These are phyloP conservation scores for Dothideomycetes sp. DNA, from an alignment of 2,329 filamentous ascomycete species.

Conservation along the genomic window DNA sequence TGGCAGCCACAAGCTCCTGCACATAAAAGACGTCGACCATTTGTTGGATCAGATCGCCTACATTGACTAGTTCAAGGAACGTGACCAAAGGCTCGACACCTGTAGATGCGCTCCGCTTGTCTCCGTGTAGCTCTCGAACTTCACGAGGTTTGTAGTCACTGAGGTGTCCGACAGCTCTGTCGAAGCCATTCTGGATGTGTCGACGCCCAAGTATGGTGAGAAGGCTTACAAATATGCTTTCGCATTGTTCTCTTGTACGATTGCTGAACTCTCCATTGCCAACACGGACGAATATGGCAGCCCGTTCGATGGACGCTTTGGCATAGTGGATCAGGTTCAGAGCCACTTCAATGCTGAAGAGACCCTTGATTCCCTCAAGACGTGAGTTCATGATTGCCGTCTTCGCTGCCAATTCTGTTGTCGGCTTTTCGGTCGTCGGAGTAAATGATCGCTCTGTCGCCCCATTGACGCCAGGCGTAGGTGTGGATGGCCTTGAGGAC, in stretches of 20 bases:
- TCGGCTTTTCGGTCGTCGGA: slow-evolving; percentile 54
- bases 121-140: slow-evolving; percentile 46
- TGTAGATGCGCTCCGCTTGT: background rate
- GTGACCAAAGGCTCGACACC: slow-evolving; percentile 87
- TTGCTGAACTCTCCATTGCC: slow-evolving; percentile 59
- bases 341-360: slow-evolving; percentile 95
- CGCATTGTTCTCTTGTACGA: slow-evolving; percentile 79
- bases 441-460: slow-evolving; percentile 24
- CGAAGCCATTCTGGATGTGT: slow-evolving; percentile 87
- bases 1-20: slow-evolving; percentile 75
- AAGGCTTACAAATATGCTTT: slow-evolving; percentile 74
- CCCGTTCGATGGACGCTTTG: slow-evolving; percentile 77
- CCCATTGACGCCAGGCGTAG: slow-evolving; percentile 13
- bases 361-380: slow-evolving; percentile 83
- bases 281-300: slow-evolving; percentile 69
- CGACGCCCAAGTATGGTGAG: slow-evolving; percentile 73
- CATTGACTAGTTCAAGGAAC: slow-evolving; percentile 94
- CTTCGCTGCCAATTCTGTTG: slow-evolving; percentile 87
- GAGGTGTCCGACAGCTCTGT: slow-evolving; percentile 83
- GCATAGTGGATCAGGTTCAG: slow-evolving; percentile 80
- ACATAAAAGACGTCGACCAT: slow-evolving; percentile 99
- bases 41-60: slow-evolving; percentile 93
- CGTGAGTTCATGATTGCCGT: slow-evolving; percentile 94
- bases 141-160: slow-evolving; percentile 85
- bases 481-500: slow-evolving; percentile 16